Evolutionary conservation across 192 early-diverging fungal genomes (phyloP), one percentile per base, ranked within the genome.

Genomic region (Backusella macrospora): DNA sequence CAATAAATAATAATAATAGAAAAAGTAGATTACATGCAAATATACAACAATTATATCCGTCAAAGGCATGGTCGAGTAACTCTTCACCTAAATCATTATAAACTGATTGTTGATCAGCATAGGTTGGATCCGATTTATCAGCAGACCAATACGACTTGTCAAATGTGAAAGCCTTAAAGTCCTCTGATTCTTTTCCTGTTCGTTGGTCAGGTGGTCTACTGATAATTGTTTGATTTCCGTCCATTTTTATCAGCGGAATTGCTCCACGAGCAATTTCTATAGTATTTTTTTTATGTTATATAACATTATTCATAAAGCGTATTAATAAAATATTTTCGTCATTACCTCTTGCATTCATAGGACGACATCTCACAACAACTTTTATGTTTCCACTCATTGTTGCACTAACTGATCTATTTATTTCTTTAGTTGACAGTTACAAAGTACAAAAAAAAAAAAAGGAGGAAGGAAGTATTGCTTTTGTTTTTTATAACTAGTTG

Each of bases 21-120:
- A n/a, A n/a, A n/a, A n/a, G n/a, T n/a, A n/a, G n/a, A 84, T 84
- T 89, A 91, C 87, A 98, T n/a, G 96, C 96, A 80, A 98, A 96
- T 43, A 98, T 90, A 82, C 95, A 96, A 59, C 89, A 91, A 79
- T 98, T 96, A 82, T 95, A 98, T 21, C 96, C 96, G 14, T 85
- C 86, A 65, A 98, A 90, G 2, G 96, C 91, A 75, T 97, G 96
- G 55, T 92, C 88, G 10, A 97, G 82, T n/a, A 98, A 77, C 13
- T 94, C 89, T 42, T 80, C 80, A 7, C 94, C 95, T 15, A 96
- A 84, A 44, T 91, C 90, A 34, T 88, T 83, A 76, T 93, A 98
- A 21, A 98, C 86, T 1, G 73, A 78, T 73, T 88, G 78, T 71
- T 97, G 96, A 69, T 88, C 86, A 45, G 95, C 94, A 71, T 88